phyloP scores from a whole-genome alignment of 257 asterid genomes.

The Cordia subcordata region DNA sequence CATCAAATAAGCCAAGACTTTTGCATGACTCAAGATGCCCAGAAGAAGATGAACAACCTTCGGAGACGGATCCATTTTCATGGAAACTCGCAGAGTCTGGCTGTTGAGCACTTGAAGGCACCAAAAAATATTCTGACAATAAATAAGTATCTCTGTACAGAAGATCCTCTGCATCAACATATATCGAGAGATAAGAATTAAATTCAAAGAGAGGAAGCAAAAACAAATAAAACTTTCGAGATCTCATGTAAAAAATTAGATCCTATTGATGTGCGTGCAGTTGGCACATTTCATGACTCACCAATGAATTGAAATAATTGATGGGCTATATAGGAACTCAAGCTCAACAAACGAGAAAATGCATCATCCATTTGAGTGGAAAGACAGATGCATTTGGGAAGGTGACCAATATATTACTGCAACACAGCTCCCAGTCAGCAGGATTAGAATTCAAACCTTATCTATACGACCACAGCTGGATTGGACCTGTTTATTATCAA shows the following conservation, averaged over 20 bases:
- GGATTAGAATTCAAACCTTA: conserved; percentile 1
- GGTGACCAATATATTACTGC: conserved; percentile 25
- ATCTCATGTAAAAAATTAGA: neutral
- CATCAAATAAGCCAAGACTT: conserved; percentile 25
- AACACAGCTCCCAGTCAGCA: conserved; percentile 21
- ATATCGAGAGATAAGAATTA: conserved; percentile 3
- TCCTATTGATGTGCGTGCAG: neutral
- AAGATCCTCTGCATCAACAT: conserved; percentile 54
- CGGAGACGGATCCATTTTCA: conserved; percentile 22
- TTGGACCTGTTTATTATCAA: neutral
- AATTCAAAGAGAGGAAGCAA: conserved; percentile 13
- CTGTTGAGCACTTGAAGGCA: conserved; percentile 31
- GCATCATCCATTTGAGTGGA: conserved; percentile 52
- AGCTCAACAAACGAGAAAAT: conserved; percentile 56
- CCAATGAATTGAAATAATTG: conserved; percentile 57
- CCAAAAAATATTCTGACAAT: conserved; percentile 35
- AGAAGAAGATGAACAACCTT: conserved; percentile 40
- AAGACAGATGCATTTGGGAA: conserved; percentile 23
- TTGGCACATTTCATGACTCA: conserved; percentile 19
- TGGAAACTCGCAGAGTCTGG: conserved; percentile 17
- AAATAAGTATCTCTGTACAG: conserved; percentile 46
- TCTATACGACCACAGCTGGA: neutral
- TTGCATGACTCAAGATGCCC: conserved; percentile 27
- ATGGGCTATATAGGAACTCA: conserved; percentile 50
- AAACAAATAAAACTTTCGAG: conserved; percentile 8